Conservation (phyloP, 2,329 filamentous ascomycete genomes). For the Nigrospora sphaerica region DNA sequence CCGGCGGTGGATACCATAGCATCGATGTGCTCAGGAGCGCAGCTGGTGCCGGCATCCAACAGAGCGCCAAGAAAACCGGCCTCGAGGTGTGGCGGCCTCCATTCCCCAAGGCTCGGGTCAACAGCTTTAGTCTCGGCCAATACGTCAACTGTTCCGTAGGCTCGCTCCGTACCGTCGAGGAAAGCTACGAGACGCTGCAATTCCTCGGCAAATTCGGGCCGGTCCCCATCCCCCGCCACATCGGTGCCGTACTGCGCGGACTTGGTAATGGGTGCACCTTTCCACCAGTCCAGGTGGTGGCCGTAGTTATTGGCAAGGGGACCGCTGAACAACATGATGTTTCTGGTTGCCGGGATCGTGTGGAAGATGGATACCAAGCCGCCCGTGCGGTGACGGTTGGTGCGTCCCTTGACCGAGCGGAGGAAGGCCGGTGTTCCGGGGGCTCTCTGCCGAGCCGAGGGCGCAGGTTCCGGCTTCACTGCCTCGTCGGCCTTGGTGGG, state of each 20-base stretch:
- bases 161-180: constrained; percentile 51
- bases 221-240: constrained; percentile 21
- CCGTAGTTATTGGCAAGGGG: constrained; percentile 41
- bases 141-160: constrained; percentile 48
- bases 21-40: constrained; percentile 2
- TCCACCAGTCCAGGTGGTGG: constrained; percentile 54
- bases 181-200: constrained; percentile 58
- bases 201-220: constrained; percentile 41
- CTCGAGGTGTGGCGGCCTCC: constrained; percentile 36
- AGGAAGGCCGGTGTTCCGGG: constrained; percentile 45
- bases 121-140: constrained; percentile 31
- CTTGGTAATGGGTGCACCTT: constrained; percentile 42
- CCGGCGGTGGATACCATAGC: constrained; percentile 6
- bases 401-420: constrained; percentile 25
- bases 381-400: constrained; percentile 30
- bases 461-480: constrained; percentile 28
- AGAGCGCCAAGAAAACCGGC: constrained; percentile 28
- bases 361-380: constrained; percentile 52
- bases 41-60: constrained; percentile 4
- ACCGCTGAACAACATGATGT: constrained; percentile 41
- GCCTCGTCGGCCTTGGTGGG: constrained; percentile 22
- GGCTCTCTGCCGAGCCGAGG: constrained; percentile 37
- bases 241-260: constrained; percentile 9
- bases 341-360: constrained; percentile 51
- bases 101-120: constrained; percentile 15